Evolutionary conservation across 805 yeast species (phyloP).

Genomic region (Saturnispora saitoi): DNA sequence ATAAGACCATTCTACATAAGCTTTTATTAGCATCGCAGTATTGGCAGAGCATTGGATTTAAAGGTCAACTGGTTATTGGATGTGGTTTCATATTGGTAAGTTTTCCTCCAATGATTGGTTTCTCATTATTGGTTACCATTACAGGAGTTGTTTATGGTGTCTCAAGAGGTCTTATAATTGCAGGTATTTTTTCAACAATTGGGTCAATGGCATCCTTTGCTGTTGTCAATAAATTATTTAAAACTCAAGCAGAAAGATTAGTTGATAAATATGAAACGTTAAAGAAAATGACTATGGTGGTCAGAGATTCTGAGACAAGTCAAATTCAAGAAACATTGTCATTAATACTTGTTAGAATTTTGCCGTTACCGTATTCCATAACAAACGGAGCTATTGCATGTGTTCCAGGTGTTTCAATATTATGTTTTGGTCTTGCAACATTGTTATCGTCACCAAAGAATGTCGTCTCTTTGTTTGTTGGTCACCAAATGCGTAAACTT

Average conservation of each 20-base stretch:
- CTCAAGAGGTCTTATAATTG: conserved; percentile 70
- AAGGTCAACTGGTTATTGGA: conserved; percentile 35
- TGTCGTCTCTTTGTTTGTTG: conserved; percentile 68
- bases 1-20: conserved; percentile 28
- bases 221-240: conserved; percentile 52
- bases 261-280: conserved; percentile 56
- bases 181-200: conserved; percentile 50
- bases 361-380: conserved; percentile 90
- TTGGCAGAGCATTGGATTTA: conserved; percentile 27
- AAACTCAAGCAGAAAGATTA: conserved; percentile 48
- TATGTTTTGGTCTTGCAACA: conserved; percentile 63
- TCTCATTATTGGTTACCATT: conserved; percentile 54
- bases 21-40: conserved; percentile 37
- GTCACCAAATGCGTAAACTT: conserved; percentile 60
- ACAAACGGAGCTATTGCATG: conserved; percentile 91
- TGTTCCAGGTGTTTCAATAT: conserved; percentile 61
- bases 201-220: conserved; percentile 76
- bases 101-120: conserved; percentile 89
- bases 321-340: conserved; percentile 53
- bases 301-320: conserved; percentile 41
- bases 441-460: conserved; percentile 74
- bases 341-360: conserved; percentile 64
- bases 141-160: conserved; percentile 82
- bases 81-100: conserved; percentile 54
- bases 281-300: conserved; percentile 63